Conservation (phyloP, 2,329 filamentous ascomycete species). For the Aureobasidium leucospermi region DNA sequence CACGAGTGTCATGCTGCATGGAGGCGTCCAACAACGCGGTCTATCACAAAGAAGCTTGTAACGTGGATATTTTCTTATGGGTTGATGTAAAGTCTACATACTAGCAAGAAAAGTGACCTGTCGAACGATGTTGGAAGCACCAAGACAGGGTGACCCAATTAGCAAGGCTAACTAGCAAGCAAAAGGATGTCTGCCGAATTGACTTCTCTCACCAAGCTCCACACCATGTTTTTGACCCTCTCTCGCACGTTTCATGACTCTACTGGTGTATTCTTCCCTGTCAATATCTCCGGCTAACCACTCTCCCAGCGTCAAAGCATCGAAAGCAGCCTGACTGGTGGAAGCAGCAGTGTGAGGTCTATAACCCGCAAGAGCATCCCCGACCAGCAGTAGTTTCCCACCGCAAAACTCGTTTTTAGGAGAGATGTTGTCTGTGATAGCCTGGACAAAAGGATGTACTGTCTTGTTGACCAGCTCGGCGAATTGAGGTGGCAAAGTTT, state of each 20-base stretch:
- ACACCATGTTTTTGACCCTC: slow-evolving; percentile 33
- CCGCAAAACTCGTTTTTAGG: slow-evolving; percentile 31
- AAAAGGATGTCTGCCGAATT: slow-evolving; percentile 31
- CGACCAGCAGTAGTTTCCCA: slow-evolving; percentile 39
- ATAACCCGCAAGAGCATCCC: slow-evolving; percentile 41
- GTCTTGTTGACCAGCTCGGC: slow-evolving; percentile 36
- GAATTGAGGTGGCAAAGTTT: slow-evolving; percentile 33
- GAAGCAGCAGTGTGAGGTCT: slow-evolving; percentile 41
- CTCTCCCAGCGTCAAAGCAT: slow-evolving; percentile 35
- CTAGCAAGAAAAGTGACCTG: no score
- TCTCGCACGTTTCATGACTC: slow-evolving; percentile 31
- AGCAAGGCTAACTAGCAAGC: slow-evolving; percentile 3
- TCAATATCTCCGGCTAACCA: slow-evolving; percentile 33
- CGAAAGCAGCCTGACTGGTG: slow-evolving; percentile 41
- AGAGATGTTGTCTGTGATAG: slow-evolving; percentile 37
- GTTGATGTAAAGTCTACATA: no score
- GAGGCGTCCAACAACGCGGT: no score
- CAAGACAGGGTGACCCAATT: no score
- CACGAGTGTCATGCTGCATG: no score
- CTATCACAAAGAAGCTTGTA: no score
- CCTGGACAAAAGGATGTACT: slow-evolving; percentile 38
- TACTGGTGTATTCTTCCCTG: slow-evolving; percentile 29
- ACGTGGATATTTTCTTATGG: no score
- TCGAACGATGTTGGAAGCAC: no score
- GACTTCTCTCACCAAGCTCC: slow-evolving; percentile 34